Evolutionary conservation across 2,329 filamentous ascomycete genomes (phyloP).

Genomic region (Lizonia empirigonia): DNA sequence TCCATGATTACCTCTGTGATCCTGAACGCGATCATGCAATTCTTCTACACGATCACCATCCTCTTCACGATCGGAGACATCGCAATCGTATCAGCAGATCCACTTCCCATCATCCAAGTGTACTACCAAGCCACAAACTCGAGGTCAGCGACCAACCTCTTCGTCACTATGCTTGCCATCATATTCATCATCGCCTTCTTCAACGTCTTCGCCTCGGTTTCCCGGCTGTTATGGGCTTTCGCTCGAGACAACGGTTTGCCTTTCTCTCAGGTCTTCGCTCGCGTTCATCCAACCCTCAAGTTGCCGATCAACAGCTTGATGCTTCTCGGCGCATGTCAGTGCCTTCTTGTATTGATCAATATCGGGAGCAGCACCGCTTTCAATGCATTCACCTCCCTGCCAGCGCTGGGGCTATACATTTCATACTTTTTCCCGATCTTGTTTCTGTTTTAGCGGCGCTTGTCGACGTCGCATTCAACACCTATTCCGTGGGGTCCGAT

Average conservation of each 20-base stretch:
- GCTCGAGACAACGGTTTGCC: slow-evolving; percentile 56
- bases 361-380: slow-evolving; percentile 46
- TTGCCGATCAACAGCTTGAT: slow-evolving; percentile 35
- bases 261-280: slow-evolving; percentile 40
- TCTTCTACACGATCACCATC: slow-evolving; percentile 52
- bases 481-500: slow-evolving; percentile 33
- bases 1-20: slow-evolving; percentile 45
- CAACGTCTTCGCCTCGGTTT: slow-evolving; percentile 54
- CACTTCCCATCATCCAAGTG: slow-evolving; percentile 47
- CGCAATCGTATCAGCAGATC: slow-evolving; percentile 11
- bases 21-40: slow-evolving; percentile 51
- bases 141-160: slow-evolving; percentile 48
- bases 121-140: slow-evolving; percentile 51
- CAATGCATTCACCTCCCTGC: slow-evolving; percentile 41
- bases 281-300: slow-evolving; percentile 36
- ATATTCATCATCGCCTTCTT: slow-evolving; percentile 50
- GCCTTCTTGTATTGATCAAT: slow-evolving; percentile 40
- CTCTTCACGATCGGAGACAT: slow-evolving; percentile 54
- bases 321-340: slow-evolving; percentile 36
- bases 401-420: slow-evolving; percentile 38
- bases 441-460: slow-evolving; percentile 24
- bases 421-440: slow-evolving; percentile 43
- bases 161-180: slow-evolving; percentile 49
- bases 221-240: slow-evolving; percentile 58
- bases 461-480: neutral